These are phyloP conservation scores for Erodium texanum DNA, from an alignment of 441 rosid species.

Conservation along the genomic window DNA sequence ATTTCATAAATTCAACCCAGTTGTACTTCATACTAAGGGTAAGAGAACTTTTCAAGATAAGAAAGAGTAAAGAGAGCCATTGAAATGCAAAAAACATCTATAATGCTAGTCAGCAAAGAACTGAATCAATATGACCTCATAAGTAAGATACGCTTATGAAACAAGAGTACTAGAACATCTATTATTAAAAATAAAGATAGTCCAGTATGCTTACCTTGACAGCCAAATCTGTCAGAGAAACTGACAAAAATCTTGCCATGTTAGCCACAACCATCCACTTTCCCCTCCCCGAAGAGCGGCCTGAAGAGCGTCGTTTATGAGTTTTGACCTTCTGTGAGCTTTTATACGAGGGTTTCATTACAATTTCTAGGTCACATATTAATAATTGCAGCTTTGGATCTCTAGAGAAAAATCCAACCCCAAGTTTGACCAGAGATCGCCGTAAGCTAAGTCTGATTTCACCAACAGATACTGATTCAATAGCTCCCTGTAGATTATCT, in stretches of 20 bases:
- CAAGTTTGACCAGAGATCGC: constrained; percentile 33
- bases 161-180: not conserved
- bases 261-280: constrained; percentile 87
- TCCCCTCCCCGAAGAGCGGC: constrained; percentile 56
- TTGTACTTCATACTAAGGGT: not conserved
- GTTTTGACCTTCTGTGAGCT: constrained; percentile 41
- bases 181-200: not conserved
- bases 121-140: not conserved
- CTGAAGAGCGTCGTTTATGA: constrained; percentile 33
- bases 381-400: constrained; percentile 86
- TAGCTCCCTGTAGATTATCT: constrained; percentile 63
- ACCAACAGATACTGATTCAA: constrained; percentile 85
- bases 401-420: constrained; percentile 79
- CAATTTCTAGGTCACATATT: constrained; percentile 77
- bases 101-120: not conserved
- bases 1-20: constrained; percentile 1
- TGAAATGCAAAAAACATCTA: not conserved
- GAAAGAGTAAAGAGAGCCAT: not conserved
- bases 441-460: constrained; percentile 40
- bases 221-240: constrained; percentile 72
- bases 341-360: constrained; percentile 61
- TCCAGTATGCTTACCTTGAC: constrained; percentile 51
- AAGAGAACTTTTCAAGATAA: not conserved
- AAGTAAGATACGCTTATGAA: not conserved
- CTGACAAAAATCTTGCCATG: constrained; percentile 78